Conservation (phyloP, 345 rosid genomes). For the Turnera subulata region DNA sequence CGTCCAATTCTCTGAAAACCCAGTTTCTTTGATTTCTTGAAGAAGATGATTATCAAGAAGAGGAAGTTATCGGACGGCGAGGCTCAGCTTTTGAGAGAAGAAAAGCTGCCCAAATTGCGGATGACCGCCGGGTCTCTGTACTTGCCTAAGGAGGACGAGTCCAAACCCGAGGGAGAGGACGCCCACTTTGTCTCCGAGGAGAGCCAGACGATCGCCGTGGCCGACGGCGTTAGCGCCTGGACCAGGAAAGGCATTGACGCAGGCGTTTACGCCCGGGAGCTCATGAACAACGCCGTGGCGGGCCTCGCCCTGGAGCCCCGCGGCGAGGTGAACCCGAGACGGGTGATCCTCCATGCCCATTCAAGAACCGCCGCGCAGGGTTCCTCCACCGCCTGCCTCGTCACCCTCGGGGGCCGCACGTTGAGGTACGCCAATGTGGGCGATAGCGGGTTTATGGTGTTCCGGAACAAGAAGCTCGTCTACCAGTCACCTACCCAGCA, state of each 20-base stretch:
- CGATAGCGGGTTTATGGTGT: not conserved
- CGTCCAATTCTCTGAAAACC: too few relatives aligned
- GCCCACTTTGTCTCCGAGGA: too few relatives aligned
- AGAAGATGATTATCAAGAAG: too few relatives aligned
- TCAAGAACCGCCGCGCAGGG: not conserved
- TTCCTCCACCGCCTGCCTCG: conserved; percentile 4
- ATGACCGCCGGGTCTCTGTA: not conserved
- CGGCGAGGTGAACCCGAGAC: not conserved
- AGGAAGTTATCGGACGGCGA: too few relatives aligned
- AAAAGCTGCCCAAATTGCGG: too few relatives aligned
- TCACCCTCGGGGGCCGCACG: not conserved
- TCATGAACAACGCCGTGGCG: not conserved
- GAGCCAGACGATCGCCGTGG: not conserved
- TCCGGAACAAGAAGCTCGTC: not conserved
- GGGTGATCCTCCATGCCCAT: not conserved
- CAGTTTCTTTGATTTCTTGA: too few relatives aligned
- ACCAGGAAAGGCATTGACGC: not conserved
- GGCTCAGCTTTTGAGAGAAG: too few relatives aligned
- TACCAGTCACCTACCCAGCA: not conserved
- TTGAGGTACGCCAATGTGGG: not conserved
- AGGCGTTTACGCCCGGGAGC: not conserved
- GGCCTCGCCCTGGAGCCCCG: not conserved
- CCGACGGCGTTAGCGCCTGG: not conserved
- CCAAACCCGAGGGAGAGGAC: not conserved
- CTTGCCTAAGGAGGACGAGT: not conserved